Percentiles rank a stretch among this genome's conserved stretches.
phyloP scores from a whole-genome alignment of 768 basidiomycete genomes.

The Phylloporus rhodoxanthus region DNA sequence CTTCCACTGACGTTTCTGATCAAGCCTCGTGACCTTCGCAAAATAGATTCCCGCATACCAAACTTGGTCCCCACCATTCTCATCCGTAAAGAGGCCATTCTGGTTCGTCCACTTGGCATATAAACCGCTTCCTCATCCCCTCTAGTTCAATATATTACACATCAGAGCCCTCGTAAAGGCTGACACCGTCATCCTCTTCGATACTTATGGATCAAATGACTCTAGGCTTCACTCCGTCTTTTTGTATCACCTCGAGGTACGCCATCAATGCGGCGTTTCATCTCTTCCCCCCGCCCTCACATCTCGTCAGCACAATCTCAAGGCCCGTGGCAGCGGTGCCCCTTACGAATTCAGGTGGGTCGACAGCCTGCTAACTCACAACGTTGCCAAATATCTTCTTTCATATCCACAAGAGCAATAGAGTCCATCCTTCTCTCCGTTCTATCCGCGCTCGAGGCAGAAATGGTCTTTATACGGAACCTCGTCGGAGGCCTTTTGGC shows the following conservation, averaged over 20 bases:
- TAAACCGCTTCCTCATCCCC: constrained; percentile 10
- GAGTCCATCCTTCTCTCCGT: constrained; percentile 92
- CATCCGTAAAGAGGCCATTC: constrained; percentile 77
- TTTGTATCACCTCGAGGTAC: constrained; percentile 80
- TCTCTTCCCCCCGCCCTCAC: constrained; percentile 6
- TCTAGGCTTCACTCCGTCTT: constrained; percentile 83
- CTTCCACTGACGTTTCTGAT: constrained; percentile 22
- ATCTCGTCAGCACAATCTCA: constrained; percentile 68
- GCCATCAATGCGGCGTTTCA: constrained; percentile 13
- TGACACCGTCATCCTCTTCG: constrained; percentile 86
- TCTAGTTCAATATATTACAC: constrained; percentile 86
- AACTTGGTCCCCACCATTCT: constrained; percentile 95
- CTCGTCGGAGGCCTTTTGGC: constrained; percentile 86
- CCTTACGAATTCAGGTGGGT: constrained; percentile 85
- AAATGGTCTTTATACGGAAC: constrained; percentile 90
- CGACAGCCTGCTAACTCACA: constrained; percentile 14
- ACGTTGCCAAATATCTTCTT: constrained; percentile 7
- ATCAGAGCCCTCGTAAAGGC: constrained; percentile 93
- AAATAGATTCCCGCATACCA: constrained; percentile 91
- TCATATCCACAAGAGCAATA: constrained; percentile 59
- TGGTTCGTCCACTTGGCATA: constrained; percentile 45
- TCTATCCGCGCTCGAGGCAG: constrained; percentile 87
- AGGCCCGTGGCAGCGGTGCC: constrained; percentile 56
- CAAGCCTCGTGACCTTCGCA: constrained; percentile 91
- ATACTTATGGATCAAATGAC: constrained; percentile 83